Percentiles rank a stretch among this genome's conserved stretches.
These are phyloP conservation scores for Lentinula detonsa DNA, from an alignment of 768 basidiomycete species.

Conservation along the genomic window DNA sequence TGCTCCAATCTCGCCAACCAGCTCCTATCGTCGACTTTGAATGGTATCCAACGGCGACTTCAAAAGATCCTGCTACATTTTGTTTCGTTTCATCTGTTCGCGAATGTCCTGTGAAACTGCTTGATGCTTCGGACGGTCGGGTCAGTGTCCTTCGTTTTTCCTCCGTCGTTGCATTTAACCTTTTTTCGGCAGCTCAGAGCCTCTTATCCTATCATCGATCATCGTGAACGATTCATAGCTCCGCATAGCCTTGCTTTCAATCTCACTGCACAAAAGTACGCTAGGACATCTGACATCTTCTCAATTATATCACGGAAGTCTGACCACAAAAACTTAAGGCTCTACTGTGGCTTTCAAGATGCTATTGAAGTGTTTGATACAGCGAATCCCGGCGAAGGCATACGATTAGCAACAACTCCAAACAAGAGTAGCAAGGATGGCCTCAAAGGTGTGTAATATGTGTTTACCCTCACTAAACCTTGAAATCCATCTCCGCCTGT, in stretches of 20 bases:
- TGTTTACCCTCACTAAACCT: not conserved
- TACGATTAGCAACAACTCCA: conserved; percentile 62
- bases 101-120: conserved; percentile 78
- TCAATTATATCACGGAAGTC: not conserved
- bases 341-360: conserved; percentile 85
- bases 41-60: conserved; percentile 82
- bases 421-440: conserved; percentile 79
- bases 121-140: conserved; percentile 74
- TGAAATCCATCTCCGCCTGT: too few species aligned
- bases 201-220: conserved; percentile 89
- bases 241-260: conserved; percentile 85
- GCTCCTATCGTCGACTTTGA: conserved; percentile 70
- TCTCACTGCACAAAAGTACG: conserved; percentile 56
- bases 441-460: conserved; percentile 59
- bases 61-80: conserved; percentile 52
- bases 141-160: conserved; percentile 33
- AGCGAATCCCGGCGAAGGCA: conserved; percentile 64
- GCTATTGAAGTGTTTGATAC: conserved; percentile 86
- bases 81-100: conserved; percentile 83
- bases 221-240: conserved; percentile 85
- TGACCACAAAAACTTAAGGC: conserved; percentile 27
- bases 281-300: not conserved
- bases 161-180: not conserved
- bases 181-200: conserved; percentile 62
- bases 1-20: conserved; percentile 41